phyloP scores from a whole-genome alignment of 1,284 basidiomycete species.

The Omphalotus olearius region DNA sequence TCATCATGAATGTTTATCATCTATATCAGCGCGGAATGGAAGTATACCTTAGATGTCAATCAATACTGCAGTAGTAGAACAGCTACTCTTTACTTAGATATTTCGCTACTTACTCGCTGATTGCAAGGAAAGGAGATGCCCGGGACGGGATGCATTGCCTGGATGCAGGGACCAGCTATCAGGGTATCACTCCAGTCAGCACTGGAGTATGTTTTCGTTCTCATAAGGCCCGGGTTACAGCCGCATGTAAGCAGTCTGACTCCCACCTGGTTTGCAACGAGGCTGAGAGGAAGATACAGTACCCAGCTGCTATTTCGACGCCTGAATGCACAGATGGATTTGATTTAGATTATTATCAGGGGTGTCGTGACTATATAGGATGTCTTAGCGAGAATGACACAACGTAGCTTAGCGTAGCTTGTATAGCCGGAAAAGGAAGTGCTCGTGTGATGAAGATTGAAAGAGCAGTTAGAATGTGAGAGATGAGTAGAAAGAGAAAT shows the following conservation, averaged over 20 bases:
- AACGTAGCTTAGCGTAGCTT: background rate
- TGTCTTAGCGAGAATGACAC: constrained; percentile 5
- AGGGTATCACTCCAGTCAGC: too few species aligned
- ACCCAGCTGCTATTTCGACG: too few species aligned
- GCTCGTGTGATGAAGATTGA: too few species aligned
- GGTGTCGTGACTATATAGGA: background rate
- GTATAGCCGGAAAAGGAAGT: background rate
- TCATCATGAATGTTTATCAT: background rate
- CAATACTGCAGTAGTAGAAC: background rate
- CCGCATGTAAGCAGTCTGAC: background rate
- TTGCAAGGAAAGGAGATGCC: too few species aligned
- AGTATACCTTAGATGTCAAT: background rate
- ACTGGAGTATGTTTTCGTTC: too few species aligned
- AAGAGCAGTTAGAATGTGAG: too few species aligned
- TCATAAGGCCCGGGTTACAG: background rate
- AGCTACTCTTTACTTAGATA: background rate
- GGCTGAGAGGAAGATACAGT: too few species aligned
- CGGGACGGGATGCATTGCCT: too few species aligned
- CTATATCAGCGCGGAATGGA: background rate
- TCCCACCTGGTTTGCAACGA: too few species aligned
- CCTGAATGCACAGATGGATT: too few species aligned
- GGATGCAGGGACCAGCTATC: too few species aligned
- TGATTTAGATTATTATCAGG: constrained; percentile 8
- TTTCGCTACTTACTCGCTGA: background rate
- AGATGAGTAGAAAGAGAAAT: too few species aligned